Conservation (phyloP, 148 eudicot species). For the Chenopodium album region DNA sequence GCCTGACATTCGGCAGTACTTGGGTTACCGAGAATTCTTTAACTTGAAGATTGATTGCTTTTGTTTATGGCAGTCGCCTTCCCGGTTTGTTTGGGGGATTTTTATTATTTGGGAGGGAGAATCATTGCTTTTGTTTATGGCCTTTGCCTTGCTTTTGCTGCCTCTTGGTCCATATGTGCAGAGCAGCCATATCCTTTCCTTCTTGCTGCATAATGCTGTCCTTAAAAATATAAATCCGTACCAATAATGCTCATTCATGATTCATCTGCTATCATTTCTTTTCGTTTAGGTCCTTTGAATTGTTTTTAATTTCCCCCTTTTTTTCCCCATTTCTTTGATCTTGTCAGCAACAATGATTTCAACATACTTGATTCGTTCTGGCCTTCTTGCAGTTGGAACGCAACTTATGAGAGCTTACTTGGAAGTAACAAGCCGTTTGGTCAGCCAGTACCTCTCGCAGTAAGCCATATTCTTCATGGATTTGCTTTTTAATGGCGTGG, state of each 20-base stretch:
- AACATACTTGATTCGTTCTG: conserved; percentile 33
- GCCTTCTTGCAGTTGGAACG: conserved; percentile 72
- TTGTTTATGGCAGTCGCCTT: neutral
- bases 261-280: neutral
- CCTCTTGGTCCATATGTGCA: too few relatives aligned
- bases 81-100: too few relatives aligned
- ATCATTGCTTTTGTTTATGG: too few relatives aligned
- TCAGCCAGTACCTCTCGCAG: conserved; percentile 71
- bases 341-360: conserved; percentile 27
- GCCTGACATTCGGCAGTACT: too few relatives aligned
- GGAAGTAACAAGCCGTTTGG: conserved; percentile 66
- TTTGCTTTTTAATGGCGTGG: neutral
- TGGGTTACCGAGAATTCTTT: neutral
- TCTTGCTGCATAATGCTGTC: too few relatives aligned
- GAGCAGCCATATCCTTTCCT: too few relatives aligned
- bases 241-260: too few relatives aligned
- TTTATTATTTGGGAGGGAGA: too few relatives aligned
- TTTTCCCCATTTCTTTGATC: neutral
- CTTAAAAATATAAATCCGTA: neutral
- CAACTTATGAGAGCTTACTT: conserved; percentile 71
- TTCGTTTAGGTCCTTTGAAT: neutral
- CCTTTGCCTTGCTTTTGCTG: too few relatives aligned
- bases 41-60: neutral
- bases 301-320: neutral
- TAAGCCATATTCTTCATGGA: conserved; percentile 37